Conservation (phyloP, 2,329 filamentous ascomycete species). For the Epichloe amarillans region DNA sequence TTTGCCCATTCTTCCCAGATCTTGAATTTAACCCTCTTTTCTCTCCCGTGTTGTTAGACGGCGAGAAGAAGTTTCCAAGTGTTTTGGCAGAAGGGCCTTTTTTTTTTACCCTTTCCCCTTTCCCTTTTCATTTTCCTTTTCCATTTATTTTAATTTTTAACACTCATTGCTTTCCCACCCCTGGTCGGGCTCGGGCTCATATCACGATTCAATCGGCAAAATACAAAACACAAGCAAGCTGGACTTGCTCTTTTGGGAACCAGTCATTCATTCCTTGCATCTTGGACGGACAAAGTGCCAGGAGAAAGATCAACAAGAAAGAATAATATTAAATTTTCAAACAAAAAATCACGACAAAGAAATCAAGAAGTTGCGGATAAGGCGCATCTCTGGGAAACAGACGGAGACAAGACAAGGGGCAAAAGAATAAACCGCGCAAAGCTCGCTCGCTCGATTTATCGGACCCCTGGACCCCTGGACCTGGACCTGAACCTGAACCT, state of each 20-base stretch:
- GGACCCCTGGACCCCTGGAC: slow-evolving; percentile 9
- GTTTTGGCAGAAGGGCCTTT: slow-evolving; percentile 21
- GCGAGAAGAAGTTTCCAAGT: slow-evolving; percentile 20
- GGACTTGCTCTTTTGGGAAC: slow-evolving; percentile 38
- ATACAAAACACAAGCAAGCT: slow-evolving; percentile 32
- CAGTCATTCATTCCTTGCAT: slow-evolving; percentile 20
- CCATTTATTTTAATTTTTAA: slow-evolving; percentile 17
- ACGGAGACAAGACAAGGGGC: neutral
- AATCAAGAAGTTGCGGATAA: neutral
- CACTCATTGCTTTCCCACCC: slow-evolving; percentile 20
- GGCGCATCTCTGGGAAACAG: neutral
- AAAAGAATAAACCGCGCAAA: neutral
- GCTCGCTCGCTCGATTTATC: neutral
- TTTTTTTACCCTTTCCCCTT: too few species aligned
- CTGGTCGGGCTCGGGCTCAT: slow-evolving; percentile 19
- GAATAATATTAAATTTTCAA: neutral
- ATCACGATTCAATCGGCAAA: neutral
- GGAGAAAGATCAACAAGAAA: neutral
- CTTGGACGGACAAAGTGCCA: neutral
- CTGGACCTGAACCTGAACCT: slow-evolving; percentile 2
- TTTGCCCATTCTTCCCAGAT: slow-evolving; percentile 32
- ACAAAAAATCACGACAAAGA: neutral
- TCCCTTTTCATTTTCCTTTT: slow-evolving; percentile 23
- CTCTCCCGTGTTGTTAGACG: slow-evolving; percentile 26
- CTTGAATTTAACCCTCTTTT: slow-evolving; percentile 24